Conservation (phyloP, 2,329 filamentous ascomycete species). For the Pseudogymnoascus sp. region DNA sequence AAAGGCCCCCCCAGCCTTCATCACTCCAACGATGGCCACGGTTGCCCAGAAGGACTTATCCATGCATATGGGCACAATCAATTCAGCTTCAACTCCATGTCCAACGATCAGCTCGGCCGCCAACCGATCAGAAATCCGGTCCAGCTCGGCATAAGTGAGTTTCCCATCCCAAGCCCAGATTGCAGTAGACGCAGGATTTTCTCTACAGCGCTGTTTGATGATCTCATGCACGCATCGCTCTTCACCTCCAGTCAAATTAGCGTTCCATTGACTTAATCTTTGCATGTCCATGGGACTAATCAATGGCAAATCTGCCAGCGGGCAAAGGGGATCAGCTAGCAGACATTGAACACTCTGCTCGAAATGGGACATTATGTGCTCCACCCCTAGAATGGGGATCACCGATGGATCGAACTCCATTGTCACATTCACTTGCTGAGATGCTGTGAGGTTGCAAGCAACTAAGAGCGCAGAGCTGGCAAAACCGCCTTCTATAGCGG, state of each 20-base stretch:
- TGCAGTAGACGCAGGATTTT: constrained; percentile 14
- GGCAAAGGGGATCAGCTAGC: neutral
- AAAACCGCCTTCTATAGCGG: neutral
- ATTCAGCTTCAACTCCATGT: constrained; percentile 13
- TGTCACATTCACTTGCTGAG: neutral
- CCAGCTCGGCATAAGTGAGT: constrained; percentile 17
- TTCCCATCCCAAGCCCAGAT: constrained; percentile 19
- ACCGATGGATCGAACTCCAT: neutral
- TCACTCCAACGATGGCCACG: constrained; percentile 20
- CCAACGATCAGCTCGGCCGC: constrained; percentile 13
- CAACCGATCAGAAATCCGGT: constrained; percentile 13
- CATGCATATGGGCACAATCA: constrained; percentile 19
- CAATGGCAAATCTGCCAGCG: neutral
- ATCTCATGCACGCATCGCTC: constrained; percentile 9
- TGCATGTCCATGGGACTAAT: neutral
- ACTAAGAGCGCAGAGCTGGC: neutral
- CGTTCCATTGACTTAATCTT: neutral
- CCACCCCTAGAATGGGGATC: neutral
- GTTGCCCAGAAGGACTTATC: constrained; percentile 22
- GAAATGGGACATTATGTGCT: neutral
- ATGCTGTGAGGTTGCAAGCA: neutral
- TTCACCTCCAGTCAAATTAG: neutral
- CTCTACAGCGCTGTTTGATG: constrained; percentile 10
- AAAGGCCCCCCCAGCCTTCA: constrained; percentile 23
- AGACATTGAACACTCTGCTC: neutral